Evolutionary conservation across 1,284 basidiomycete genomes (phyloP).

Genomic region (Ceratorhiza oryzae-sativae): DNA sequence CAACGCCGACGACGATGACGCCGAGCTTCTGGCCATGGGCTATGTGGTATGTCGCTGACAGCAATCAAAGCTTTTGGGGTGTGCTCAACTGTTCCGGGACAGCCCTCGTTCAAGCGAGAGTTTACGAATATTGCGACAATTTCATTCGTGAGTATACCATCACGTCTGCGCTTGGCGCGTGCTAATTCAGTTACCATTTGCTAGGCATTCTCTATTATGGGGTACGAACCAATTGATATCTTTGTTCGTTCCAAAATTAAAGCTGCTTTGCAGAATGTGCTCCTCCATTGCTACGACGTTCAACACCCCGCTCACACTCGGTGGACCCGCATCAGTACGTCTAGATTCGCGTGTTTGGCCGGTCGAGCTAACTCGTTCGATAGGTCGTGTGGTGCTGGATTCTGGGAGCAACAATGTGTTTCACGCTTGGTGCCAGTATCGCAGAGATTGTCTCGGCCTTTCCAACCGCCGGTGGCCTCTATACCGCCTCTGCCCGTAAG

Average conservation of each 20-base stretch:
- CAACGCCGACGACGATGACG: constrained; percentile 61
- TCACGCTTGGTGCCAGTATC: constrained; percentile 76
- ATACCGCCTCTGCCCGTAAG: constrained; percentile 50
- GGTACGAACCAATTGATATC: constrained; percentile 44
- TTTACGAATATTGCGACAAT: constrained; percentile 77
- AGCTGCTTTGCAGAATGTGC: constrained; percentile 64
- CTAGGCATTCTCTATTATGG: constrained; percentile 76
- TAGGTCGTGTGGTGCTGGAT: constrained; percentile 84
- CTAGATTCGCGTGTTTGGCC: not conserved
- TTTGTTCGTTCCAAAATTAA: not conserved
- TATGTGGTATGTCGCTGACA: constrained; percentile 53
- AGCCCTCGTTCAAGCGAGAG: constrained; percentile 80
- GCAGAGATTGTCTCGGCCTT: constrained; percentile 81
- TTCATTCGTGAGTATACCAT: constrained; percentile 52
- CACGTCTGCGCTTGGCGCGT: not conserved
- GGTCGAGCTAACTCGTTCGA: constrained; percentile 34
- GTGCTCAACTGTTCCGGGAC: not conserved
- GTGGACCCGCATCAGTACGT: constrained; percentile 75
- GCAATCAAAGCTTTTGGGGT: not conserved
- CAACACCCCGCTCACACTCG: constrained; percentile 76
- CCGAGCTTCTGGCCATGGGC: constrained; percentile 69
- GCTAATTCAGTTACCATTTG: constrained; percentile 6
- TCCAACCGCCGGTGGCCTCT: constrained; percentile 84
- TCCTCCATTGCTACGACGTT: constrained; percentile 83
- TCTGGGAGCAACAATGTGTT: constrained; percentile 68